Base-by-base conservation (phyloP, 257 asterid genomes). In the Solanum boliviense region DNA sequence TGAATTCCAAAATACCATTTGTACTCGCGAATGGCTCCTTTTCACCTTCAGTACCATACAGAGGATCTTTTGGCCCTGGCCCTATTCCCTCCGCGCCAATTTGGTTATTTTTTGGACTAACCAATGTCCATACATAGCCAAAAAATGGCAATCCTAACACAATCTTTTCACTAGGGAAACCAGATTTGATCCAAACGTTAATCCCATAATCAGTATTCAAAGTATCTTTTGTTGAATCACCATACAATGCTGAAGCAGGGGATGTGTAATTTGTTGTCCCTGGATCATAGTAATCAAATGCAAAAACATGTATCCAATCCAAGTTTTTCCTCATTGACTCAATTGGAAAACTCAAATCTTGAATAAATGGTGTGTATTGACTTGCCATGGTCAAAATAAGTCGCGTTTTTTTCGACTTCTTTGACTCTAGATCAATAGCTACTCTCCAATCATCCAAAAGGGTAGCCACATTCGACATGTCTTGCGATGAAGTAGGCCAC, bases 401-500 rank as follows among this genome's bases (percentile, higher is more conserved):
- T 56, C 23, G 68, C 9, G 56, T 23, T 38, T 23, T 82, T 23
- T 36, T 32, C 20, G 62, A 16, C 16, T 44, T 85, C 9, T 68
- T 85, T 15, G 90, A 48, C 62, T 88, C 90, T 4, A 85, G 71
- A n/a, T 76, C 86, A 10, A 76, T 25, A 75, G 86, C 90, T 32
- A 73, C 29, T 85, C 86, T 85, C 90, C 90, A 88, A 65, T 88
- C 90, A 27, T 72, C 52, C 5, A 88, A 78, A 13, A 88, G 86
- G 73, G 48, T 35, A 36, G 75, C 90, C 62, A 76, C 16, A 48
- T 88, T 85, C 5, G 83, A 34, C n/a, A 83, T 83, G 0, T 85
- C 76, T 48, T 84, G 29, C 1, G 86, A 75, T n/a, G 88, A 60
- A 5, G 10, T 48, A 32, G 81, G 82, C 34, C 82, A 76, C 7